Conservation (phyloP, 169 alveolate species). For the Plasmodium blacklocki region DNA sequence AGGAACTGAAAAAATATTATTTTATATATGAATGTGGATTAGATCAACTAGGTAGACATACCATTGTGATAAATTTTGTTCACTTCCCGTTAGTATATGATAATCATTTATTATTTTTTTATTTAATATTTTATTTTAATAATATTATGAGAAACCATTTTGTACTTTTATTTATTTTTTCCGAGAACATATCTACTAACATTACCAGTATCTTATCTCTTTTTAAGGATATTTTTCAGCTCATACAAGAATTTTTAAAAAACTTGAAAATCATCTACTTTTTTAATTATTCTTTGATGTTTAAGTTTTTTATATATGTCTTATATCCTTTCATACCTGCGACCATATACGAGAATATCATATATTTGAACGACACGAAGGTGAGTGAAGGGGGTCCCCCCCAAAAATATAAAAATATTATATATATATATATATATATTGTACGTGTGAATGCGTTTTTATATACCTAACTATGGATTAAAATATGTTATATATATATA, state of each 20-base stretch:
- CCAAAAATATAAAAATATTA: background rate
- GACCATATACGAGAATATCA: slow-evolving; percentile 22
- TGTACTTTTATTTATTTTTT: slow-evolving; percentile 35
- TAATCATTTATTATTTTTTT: slow-evolving; percentile 28
- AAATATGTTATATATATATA: too few relatives aligned
- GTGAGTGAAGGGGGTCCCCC: background rate
- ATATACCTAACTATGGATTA: too few relatives aligned
- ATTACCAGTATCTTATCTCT: slow-evolving; percentile 49
- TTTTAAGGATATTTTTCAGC: slow-evolving; percentile 49
- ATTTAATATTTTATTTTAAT: slow-evolving; percentile 38
- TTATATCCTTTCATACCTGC: slow-evolving; percentile 64
- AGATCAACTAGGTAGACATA: slow-evolving; percentile 34
- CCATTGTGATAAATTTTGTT: slow-evolving; percentile 35
- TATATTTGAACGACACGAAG: slow-evolving; percentile 16
- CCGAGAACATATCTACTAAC: slow-evolving; percentile 25
- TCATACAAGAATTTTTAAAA: slow-evolving; percentile 31
- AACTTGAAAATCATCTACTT: slow-evolving; percentile 42
- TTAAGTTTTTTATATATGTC: slow-evolving; percentile 36
- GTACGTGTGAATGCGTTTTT: too few relatives aligned
- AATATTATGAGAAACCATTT: slow-evolving; percentile 43
- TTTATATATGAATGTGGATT: slow-evolving; percentile 48
- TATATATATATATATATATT: background rate
- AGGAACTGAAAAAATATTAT: slow-evolving; percentile 21
- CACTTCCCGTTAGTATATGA: slow-evolving; percentile 37
- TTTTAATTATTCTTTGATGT: slow-evolving; percentile 43